Percentiles rank a stretch among this genome's conserved stretches.
Conservation (phyloP, 768 basidiomycete species). For the Fomitopsis serialis region DNA sequence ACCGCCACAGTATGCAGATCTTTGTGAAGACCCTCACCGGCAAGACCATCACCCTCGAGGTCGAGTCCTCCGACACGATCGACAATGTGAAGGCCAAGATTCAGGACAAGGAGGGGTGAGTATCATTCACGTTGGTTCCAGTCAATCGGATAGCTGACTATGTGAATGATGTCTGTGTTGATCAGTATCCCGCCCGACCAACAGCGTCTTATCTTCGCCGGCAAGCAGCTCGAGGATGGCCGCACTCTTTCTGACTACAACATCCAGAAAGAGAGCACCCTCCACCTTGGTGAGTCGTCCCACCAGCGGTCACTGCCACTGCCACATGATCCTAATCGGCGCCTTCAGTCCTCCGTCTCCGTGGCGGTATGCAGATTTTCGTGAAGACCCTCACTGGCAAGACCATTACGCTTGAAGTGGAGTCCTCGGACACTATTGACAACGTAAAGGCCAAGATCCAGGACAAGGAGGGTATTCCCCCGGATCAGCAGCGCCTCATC, state of each 20-base stretch:
- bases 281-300: conserved; percentile 52
- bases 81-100: conserved; percentile 81
- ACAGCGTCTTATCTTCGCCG: conserved; percentile 93
- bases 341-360: conserved; percentile 25
- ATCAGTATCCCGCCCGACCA: conserved; percentile 71
- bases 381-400: conserved; percentile 30
- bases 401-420: conserved; percentile 30
- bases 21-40: conserved; percentile 87
- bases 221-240: conserved; percentile 92
- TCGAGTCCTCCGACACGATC: conserved; percentile 73
- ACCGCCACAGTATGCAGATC: conserved; percentile 62
- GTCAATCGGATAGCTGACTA: conserved; percentile 4
- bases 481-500: conserved; percentile 30
- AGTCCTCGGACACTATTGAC: conserved; percentile 29
- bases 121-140: neutral
- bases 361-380: conserved; percentile 28
- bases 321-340: conserved; percentile 36
- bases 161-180: neutral
- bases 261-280: conserved; percentile 93
- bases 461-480: conserved; percentile 31
- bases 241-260: conserved; percentile 86
- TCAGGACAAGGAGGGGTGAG: conserved; percentile 70
- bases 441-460: conserved; percentile 30
- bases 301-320: neutral
- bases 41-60: conserved; percentile 85